Evolutionary conservation across 257 asterid species (phyloP), one percentile per base, ranked within the genome.

Genomic region (Gentiana macrophylla): DNA sequence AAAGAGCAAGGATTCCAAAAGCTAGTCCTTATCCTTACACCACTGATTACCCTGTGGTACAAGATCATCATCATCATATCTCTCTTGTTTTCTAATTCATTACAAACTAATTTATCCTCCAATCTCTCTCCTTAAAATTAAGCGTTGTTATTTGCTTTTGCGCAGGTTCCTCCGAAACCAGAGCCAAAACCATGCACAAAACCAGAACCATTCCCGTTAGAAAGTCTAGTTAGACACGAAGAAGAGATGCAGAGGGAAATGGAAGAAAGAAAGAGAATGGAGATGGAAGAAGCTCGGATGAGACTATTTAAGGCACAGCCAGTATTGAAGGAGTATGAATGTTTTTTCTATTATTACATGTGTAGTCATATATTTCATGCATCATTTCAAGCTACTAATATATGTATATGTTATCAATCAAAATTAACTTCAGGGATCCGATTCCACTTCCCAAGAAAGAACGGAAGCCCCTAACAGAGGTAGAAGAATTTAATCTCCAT

Each of bases 11-110:
- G 66, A 50, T 85, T 55, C 97, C 94, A 6, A 78, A 63, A 71
- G 99, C 99, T 55, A 69, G 68, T 66, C 97, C 97, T 32, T 92
- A 92, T 78, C 99, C 99, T 53, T 92, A 88, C 66, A 92, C 99
- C 59, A 92, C 95, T 61, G 97, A 92, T 54, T 92, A 76, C 65
- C 99, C 99, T 7, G 86, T 87, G 87, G 98, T 84, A 80, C 24
- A 24, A 24, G 24, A 24, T 24, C 24, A 24, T 24, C 24, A 24
- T 24, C 24, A 24, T 24, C 24, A 24, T 24, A 24, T 38, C 15
- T 34, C 48, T 33, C 7, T 45, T 13, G 37, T 52, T 9, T 53
- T 36, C 64, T 34, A 32, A 37, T 37, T 12, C 12, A 32, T 24
- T 24, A 8, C 6, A 12, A 44, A 12, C 12, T n/a, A 32, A 3